A percentile compares a stretch with the other conserved stretches of the same genome.
phyloP scores from a whole-genome alignment of 768 basidiomycete genomes.

The Tulasnella sp. region DNA sequence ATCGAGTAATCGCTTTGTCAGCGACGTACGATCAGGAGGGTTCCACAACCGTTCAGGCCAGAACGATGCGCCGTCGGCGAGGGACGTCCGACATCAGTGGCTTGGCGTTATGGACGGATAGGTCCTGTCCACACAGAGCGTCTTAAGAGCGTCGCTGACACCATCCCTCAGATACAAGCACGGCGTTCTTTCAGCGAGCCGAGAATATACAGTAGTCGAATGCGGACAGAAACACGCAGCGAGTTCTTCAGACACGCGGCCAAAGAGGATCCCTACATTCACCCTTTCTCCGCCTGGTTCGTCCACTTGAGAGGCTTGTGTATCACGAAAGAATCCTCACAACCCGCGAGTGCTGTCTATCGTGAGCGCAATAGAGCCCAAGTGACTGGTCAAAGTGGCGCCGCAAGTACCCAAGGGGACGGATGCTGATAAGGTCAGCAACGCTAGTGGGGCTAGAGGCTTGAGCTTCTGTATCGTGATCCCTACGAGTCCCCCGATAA shows the following conservation, averaged over 20 bases:
- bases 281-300: constrained; percentile 94
- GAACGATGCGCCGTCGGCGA: constrained; percentile 94
- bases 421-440: constrained; percentile 95
- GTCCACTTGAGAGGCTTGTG: constrained; percentile 90
- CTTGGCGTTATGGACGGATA: constrained; percentile 98
- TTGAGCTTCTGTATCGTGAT: constrained; percentile 67
- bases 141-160: not conserved
- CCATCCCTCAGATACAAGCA: constrained; percentile 71
- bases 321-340: constrained; percentile 96
- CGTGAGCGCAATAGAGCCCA: constrained; percentile 92
- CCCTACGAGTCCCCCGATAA: not conserved
- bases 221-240: constrained; percentile 91
- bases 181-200: constrained; percentile 86
- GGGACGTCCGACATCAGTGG: constrained; percentile 95
- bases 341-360: constrained; percentile 90
- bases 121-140: constrained; percentile 28
- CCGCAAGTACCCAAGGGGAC: constrained; percentile 99
- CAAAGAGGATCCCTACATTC: constrained; percentile 97
- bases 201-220: constrained; percentile 86
- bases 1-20: no score
- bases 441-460: constrained; percentile 95
- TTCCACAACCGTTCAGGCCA: constrained; percentile 94
- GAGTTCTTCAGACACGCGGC: constrained; percentile 98
- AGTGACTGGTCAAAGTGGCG: constrained; percentile 96
- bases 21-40: constrained; percentile 98